A percentile compares a stretch with the other conserved stretches of the same genome.
Evolutionary conservation across 768 basidiomycete species (phyloP).

Genomic region (Psilocybe subaeruginosa): DNA sequence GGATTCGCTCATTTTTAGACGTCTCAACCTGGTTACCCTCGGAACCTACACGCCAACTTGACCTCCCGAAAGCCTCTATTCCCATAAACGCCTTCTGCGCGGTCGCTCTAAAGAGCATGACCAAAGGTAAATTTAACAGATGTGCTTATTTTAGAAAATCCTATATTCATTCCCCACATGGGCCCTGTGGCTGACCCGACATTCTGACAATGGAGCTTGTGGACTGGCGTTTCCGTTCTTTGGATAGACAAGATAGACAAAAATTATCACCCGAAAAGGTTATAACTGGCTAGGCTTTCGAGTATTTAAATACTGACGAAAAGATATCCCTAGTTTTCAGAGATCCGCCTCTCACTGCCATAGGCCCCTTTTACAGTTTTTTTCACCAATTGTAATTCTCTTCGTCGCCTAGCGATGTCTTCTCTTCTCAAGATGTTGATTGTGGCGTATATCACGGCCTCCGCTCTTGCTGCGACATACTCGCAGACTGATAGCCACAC

Average conservation of each 20-base stretch:
- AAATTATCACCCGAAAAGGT: conserved; percentile 2
- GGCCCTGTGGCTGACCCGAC: conserved; percentile 13
- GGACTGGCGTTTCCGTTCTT: neutral
- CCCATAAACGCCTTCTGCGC: neutral
- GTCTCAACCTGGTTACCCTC: neutral
- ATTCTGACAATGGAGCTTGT: conserved; percentile 16
- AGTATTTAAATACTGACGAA: conserved; percentile 11
- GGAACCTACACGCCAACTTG: conserved; percentile 1
- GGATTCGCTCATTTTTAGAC: neutral
- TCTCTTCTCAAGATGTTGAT: conserved; percentile 17
- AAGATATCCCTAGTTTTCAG: neutral
- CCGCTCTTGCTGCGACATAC: conserved; percentile 44
- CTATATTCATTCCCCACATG: conserved; percentile 17
- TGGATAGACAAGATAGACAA: neutral
- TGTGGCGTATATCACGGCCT: conserved; percentile 25
- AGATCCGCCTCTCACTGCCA: neutral
- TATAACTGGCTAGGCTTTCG: neutral
- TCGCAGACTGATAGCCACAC: conserved; percentile 44
- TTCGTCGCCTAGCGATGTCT: conserved; percentile 9
- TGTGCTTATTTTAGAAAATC: conserved; percentile 1
- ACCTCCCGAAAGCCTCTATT: neutral
- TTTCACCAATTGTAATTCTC: neutral
- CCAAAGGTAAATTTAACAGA: conserved; percentile 9
- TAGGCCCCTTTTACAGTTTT: conserved; percentile 5
- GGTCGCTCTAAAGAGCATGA: neutral